phyloP scores from a whole-genome alignment of 495 filamentous ascomycete species.

The Usnea hakonensis region DNA sequence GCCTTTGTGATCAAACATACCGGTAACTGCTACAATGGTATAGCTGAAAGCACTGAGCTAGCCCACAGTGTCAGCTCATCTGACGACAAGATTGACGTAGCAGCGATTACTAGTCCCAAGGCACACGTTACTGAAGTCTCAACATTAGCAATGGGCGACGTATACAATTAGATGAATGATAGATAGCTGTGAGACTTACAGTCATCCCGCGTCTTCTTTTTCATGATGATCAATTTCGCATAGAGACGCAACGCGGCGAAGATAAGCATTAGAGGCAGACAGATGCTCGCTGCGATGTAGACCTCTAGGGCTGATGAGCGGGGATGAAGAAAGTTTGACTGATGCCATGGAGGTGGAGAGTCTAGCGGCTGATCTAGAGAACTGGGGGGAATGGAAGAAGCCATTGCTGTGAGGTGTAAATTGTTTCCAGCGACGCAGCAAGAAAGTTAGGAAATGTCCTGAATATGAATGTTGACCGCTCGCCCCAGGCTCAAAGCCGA shows the following conservation, averaged over 20 bases:
- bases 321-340: constrained; percentile 11
- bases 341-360: constrained; percentile 11
- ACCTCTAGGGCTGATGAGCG: constrained; percentile 8
- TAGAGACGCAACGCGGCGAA: constrained; percentile 16
- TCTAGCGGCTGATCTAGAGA: constrained; percentile 6
- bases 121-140: constrained; percentile 6
- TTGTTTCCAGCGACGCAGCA: too few species aligned
- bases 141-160: not conserved
- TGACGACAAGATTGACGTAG: not conserved
- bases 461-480: too few species aligned
- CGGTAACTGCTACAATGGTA: not conserved
- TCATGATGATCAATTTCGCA: constrained; percentile 11
- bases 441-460: too few species aligned
- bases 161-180: not conserved
- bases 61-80: not conserved
- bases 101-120: constrained; percentile 1
- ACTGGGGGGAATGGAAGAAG: too few species aligned
- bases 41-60: not conserved
- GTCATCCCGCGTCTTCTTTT: constrained; percentile 19
- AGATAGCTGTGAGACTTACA: not conserved
- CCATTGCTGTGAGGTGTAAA: too few species aligned
- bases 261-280: constrained; percentile 17
- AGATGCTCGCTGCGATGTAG: constrained; percentile 7
- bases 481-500: too few species aligned
- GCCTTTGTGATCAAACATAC: not conserved